Base-by-base conservation (phyloP, 208 protist genomes). In the Wallacemonas sp. region DNA sequence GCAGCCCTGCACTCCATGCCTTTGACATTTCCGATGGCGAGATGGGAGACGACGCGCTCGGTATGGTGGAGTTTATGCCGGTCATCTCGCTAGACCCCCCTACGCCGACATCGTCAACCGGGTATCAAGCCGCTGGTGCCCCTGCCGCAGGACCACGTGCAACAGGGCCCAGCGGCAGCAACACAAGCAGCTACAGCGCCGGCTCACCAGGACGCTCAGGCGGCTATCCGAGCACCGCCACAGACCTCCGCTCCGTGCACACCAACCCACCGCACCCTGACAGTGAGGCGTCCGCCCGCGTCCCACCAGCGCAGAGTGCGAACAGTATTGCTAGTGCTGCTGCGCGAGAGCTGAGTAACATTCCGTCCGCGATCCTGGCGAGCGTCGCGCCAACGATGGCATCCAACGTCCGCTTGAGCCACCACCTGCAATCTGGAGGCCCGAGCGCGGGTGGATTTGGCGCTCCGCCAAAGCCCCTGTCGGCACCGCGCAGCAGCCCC, bases 341-440 rank as follows among this genome's bases (percentile, higher is more conserved):
- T 8, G 56, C 36, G 6, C 36, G 36, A 11, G 38, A 62, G 14
- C 38, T 47, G 36, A 48, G 61, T 46, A 66, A 66, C 21, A 66
- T 69, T 52, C 64, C 64, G 9, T 43, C 64, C 32, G 64, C 64
- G 12, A 52, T 69, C 0, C 52, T 69, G 27, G 64, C 64, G 4
- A 54, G 43, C 19, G 54, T 55, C 2, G 64, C 64, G 12, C 64
- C 64, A 16, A 69, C 46, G 17, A 55, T 54, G 27, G 46, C 64
- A 5, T 52, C 64, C 23, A 69, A 61, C 49, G 52, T 58, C 29
- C 52, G 52, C 30, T n/a, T 58, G 0, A 41, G 30, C 32, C 52
- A 58, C 12, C 52, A 58, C 26, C 47, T n/a, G 41, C n/a, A n/a
- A n/a, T 47, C 38, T 3, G 23, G 4, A 38, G 46, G n/a, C 12